phyloP scores from a whole-genome alignment of 768 basidiomycete species.

The Coprinellus aureogranulatus region DNA sequence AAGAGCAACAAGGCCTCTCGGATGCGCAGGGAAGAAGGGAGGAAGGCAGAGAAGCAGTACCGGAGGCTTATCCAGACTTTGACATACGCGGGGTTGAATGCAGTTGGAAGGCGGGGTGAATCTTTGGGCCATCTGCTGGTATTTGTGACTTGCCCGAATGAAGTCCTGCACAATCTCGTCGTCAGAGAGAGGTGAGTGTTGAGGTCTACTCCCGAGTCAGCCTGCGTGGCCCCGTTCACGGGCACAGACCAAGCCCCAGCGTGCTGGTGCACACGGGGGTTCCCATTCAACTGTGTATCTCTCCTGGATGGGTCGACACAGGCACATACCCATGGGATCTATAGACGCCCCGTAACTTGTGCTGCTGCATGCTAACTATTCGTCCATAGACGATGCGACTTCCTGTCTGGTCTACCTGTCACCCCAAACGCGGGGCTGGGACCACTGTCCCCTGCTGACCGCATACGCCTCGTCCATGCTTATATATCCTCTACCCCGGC shows the following conservation, averaged over 20 bases:
- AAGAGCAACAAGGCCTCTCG: slow-evolving; percentile 51
- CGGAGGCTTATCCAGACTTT: slow-evolving; percentile 59
- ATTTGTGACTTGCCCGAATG: slow-evolving; percentile 68
- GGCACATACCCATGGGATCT: too few species aligned
- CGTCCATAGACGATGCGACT: slow-evolving; percentile 63
- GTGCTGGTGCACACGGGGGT: too few species aligned
- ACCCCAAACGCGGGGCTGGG: slow-evolving; percentile 39
- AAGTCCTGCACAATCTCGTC: slow-evolving; percentile 60
- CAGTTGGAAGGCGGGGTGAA: slow-evolving; percentile 76
- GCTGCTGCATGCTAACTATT: not conserved
- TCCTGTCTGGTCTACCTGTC: slow-evolving; percentile 70
- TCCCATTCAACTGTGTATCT: too few species aligned
- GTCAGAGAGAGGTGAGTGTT: slow-evolving; percentile 72
- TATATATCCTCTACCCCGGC: slow-evolving; percentile 65
- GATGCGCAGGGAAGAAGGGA: slow-evolving; percentile 58
- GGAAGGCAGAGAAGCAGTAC: slow-evolving; percentile 71
- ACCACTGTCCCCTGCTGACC: slow-evolving; percentile 66
- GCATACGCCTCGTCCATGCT: slow-evolving; percentile 73
- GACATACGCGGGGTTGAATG: slow-evolving; percentile 60
- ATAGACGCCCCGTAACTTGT: not conserved
- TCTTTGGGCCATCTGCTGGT: slow-evolving; percentile 71
- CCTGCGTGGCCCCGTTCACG: too few species aligned
- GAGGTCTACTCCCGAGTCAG: not conserved
- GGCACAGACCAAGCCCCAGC: too few species aligned
- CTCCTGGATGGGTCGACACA: too few species aligned